A percentile compares a stretch with the other conserved stretches of the same genome.
These are phyloP conservation scores for Gorgonomyces haynaldii DNA, from an alignment of 192 early-diverging fungal species.

Conservation along the genomic window DNA sequence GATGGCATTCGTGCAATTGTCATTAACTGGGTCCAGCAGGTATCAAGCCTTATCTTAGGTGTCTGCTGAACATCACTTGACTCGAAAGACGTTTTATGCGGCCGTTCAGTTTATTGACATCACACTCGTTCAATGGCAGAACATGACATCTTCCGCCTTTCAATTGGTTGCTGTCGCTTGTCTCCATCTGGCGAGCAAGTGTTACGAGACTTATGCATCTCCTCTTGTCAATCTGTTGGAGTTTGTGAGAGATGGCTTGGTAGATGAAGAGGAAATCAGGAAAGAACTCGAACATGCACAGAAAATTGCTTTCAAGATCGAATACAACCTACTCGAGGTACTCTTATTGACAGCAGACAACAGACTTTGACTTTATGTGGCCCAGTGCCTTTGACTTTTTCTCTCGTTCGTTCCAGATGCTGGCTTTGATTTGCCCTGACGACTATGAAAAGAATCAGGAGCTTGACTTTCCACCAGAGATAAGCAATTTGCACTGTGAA, in stretches of 20 bases:
- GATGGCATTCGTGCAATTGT: not conserved
- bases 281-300: not conserved
- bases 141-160: not conserved
- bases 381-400: slow-evolving; percentile 6
- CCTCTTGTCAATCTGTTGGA: slow-evolving; percentile 1
- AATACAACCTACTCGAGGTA: slow-evolving; percentile 9
- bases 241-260: slow-evolving; percentile 2
- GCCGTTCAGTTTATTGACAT: slow-evolving; percentile 6
- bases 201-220: not conserved
- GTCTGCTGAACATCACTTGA: slow-evolving; percentile 2
- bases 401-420: not conserved
- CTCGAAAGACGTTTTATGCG: slow-evolving; percentile 2
- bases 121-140: not conserved
- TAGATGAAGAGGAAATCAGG: not conserved
- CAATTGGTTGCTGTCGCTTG: slow-evolving; percentile 1
- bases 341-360: not conserved
- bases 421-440: too few relatives aligned
- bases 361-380: slow-evolving; percentile 1
- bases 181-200: not conserved
- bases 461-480: too few relatives aligned
- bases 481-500: too few relatives aligned
- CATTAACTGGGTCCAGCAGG: not conserved
- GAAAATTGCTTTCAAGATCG: slow-evolving; percentile 1
- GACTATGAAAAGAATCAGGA: too few relatives aligned
- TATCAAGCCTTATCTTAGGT: slow-evolving; percentile 3